Base-by-base conservation (phyloP, 2,329 filamentous ascomycete species). In the Colletotrichum sp. region DNA sequence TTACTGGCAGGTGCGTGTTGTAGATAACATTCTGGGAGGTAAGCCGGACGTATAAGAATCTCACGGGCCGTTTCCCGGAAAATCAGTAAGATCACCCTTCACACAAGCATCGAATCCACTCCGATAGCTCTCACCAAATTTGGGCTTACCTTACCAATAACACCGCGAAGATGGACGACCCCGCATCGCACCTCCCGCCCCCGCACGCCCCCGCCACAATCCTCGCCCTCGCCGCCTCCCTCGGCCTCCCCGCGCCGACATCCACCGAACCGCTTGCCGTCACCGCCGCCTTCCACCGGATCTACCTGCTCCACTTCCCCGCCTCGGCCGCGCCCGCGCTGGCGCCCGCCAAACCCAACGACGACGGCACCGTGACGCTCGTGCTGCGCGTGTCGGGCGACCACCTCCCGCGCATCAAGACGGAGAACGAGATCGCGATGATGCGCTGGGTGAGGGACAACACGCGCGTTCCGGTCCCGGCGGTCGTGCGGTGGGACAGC, bases 341-440 rank as follows among this genome's bases (percentile, higher is more conserved):
- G 25, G 30, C 59, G 13, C 74, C 77, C 16, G 69, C 65, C 8
- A 15, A n/a, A 5, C 55, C 49, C 1, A 8, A 69, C 25, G 25
- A 64, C 16, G 71, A 78, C 16, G 73, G 74, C 66, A 63, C 52
- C 11, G 49, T 65, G 0, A 77, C 71, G 2, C 52, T 79, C 5
- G 39, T 87, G 7, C 81, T 87, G 72, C 82, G 84, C 15, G 80
- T 86, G 15, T 78, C 83, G 1, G 79, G 86, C 6, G 84, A 84
- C 4, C 81, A 86, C 6, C 79, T 85, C 57, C 85, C 85, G 2
- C 63, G 69, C 5, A 76, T 80, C 77, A 87, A 87, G 76, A 85
- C 81, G 1, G 78, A 78, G 4, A 84, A 82, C 78, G 85, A 88
- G 70, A 85, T 85, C 3, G 83, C 83, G 0, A 86, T 85, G 5